Evolutionary conservation across 2,329 filamentous ascomycete genomes (phyloP).

Genomic region (Bisporella sp.): DNA sequence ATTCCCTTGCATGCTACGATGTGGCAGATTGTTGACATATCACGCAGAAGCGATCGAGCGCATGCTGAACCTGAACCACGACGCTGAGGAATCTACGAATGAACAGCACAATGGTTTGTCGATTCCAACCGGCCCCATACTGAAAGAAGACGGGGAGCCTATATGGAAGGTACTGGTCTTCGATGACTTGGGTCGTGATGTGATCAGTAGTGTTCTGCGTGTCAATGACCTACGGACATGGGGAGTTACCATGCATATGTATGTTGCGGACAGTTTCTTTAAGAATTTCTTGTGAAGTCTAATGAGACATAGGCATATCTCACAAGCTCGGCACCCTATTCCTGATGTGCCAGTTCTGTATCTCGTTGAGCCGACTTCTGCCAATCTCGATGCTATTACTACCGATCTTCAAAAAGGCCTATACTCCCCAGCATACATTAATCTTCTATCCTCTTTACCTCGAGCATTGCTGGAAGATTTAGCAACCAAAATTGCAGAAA

Average conservation of each 20-base stretch:
- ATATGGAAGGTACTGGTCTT: slow-evolving; percentile 98
- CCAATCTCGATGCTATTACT: slow-evolving; percentile 78
- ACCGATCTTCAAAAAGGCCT: slow-evolving; percentile 78
- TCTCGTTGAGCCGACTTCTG: slow-evolving; percentile 78
- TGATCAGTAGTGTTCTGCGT: slow-evolving; percentile 91
- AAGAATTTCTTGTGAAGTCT: not conserved
- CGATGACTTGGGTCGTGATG: slow-evolving; percentile 83
- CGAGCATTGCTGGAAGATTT: slow-evolving; percentile 91
- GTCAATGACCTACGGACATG: slow-evolving; percentile 89
- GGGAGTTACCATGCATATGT: slow-evolving; percentile 97
- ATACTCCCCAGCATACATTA: slow-evolving; percentile 91
- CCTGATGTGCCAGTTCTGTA: slow-evolving; percentile 96
- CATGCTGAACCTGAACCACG: slow-evolving; percentile 90
- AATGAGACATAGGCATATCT: slow-evolving; percentile 57
- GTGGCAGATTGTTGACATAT: slow-evolving; percentile 7
- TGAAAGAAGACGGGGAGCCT: slow-evolving; percentile 81
- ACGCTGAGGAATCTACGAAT: slow-evolving; percentile 43
- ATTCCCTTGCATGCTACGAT: slow-evolving; percentile 14
- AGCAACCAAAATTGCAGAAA: slow-evolving; percentile 75
- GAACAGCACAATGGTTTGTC: slow-evolving; percentile 56
- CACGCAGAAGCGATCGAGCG: slow-evolving; percentile 79
- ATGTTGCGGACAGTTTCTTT: slow-evolving; percentile 26
- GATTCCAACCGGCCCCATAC: slow-evolving; percentile 66
- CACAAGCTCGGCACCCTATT: slow-evolving; percentile 76
- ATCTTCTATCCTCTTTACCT: slow-evolving; percentile 91